Conservation (phyloP, 176 grass and related monocot species). For the Olyra latifolia region DNA sequence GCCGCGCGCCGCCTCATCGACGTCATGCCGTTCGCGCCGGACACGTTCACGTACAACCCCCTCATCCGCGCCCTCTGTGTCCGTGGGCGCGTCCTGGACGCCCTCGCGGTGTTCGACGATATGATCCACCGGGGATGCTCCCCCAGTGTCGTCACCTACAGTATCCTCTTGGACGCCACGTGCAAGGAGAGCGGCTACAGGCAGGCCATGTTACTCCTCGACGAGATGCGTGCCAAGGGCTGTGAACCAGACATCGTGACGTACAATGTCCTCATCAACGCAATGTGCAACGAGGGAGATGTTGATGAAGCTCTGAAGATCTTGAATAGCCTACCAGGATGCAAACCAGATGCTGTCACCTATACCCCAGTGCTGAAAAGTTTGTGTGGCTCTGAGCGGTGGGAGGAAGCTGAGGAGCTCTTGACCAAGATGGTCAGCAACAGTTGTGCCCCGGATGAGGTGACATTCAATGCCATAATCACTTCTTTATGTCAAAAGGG, state of each 20-base stretch:
- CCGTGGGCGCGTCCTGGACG: constrained; percentile 36
- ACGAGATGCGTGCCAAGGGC: constrained; percentile 57
- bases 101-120: constrained; percentile 46
- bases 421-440: constrained; percentile 44
- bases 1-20: constrained; percentile 44
- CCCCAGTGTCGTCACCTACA: constrained; percentile 57
- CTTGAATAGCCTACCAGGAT: constrained; percentile 42
- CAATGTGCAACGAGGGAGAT: constrained; percentile 55
- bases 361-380: constrained; percentile 54
- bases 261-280: constrained; percentile 57
- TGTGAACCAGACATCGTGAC: constrained; percentile 57
- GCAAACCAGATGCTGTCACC: constrained; percentile 45
- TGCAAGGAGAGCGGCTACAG: constrained; percentile 50
- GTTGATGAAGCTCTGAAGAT: constrained; percentile 42
- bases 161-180: constrained; percentile 51
- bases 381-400: constrained; percentile 49
- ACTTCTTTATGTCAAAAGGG: constrained; percentile 56
- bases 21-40: constrained; percentile 48
- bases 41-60: constrained; percentile 63
- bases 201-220: constrained; percentile 44
- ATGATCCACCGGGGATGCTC: constrained; percentile 49
- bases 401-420: constrained; percentile 61
- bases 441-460: constrained; percentile 46
- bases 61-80: constrained; percentile 48
- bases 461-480: constrained; percentile 55